Base-by-base conservation (phyloP, 805 yeast genomes). In the Candida patagonica region DNA sequence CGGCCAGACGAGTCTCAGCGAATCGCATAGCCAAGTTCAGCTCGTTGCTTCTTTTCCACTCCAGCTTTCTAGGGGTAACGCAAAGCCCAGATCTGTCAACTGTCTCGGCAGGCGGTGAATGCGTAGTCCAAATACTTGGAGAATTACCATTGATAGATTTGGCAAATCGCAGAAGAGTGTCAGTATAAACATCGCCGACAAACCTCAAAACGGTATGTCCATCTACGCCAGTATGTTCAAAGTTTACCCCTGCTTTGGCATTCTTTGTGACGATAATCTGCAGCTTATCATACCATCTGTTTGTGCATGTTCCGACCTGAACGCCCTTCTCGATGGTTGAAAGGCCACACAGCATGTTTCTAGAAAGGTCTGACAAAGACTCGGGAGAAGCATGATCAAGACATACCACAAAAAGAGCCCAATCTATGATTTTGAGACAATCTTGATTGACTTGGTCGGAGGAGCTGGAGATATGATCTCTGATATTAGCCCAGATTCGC, bases 211-310 rank as follows among this genome's bases (percentile, higher is more conserved):
- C 95, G 0, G 96, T 87, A 59, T 87, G 96, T 42, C 96, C 96
- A 61, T 87, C 96, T 21, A 87, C 94, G 50, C 95, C 95, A 0
- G 96, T 61, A 55, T 87, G 74, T 55, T 87, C 96, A 56, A 87
- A 87, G 59, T 88, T 87, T 49, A 87, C 78, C 22, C 96, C 96
- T 2, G 92, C 95, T 60, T 83, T 82, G 19, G 94, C 94, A 59
- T 87, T 85, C 57, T 78, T 76, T 4, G 95, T 85, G 41, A 87
- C 75, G 40, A 87, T 87, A 48, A 87, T 70, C 60, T 87, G 96
- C 47, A 87, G 63, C 62, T 87, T 87, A 62, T 87, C 96, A 57
- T 86, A 87, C 96, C 95, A 87, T 57, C 96, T 68, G 61, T 87
- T 87, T 25, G 95, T 81, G 62, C 96, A 86, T 4, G 96, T 85